These are phyloP conservation scores for Solanum hybrid DNA, from an alignment of 305 asterid species.

Conservation along the genomic window DNA sequence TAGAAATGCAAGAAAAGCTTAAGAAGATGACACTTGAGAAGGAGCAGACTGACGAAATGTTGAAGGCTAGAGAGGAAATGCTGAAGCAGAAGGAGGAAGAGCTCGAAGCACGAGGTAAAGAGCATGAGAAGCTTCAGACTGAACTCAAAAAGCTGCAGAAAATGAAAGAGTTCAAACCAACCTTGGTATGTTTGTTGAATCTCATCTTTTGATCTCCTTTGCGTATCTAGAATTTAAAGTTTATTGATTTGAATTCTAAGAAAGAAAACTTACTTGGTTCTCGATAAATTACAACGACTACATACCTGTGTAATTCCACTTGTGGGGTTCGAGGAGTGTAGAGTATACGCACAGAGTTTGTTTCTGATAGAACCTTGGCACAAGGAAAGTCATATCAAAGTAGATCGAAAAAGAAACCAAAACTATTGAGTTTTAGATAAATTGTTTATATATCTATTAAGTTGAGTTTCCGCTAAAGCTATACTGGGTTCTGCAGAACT, in stretches of 20 bases:
- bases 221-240: not conserved
- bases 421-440: not conserved
- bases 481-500: not conserved
- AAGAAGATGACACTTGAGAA: slow-evolving; percentile 61
- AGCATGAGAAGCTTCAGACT: slow-evolving; percentile 54
- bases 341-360: too few species aligned
- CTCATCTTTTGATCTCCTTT: not conserved
- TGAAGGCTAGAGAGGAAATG: slow-evolving; percentile 51
- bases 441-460: not conserved
- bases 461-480: not conserved
- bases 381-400: not conserved
- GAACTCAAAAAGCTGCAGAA: slow-evolving; percentile 88
- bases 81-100: slow-evolving; percentile 47
- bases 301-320: not conserved
- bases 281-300: not conserved
- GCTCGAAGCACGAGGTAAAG: slow-evolving; percentile 36
- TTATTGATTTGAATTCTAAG: not conserved
- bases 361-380: not conserved
- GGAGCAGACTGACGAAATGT: slow-evolving; percentile 67
- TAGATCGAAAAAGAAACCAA: not conserved
- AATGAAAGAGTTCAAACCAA: slow-evolving; percentile 79
- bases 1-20: slow-evolving; percentile 74
- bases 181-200: slow-evolving; percentile 28
- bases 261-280: not conserved
- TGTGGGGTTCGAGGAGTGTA: not conserved